Percentiles rank a stretch among this genome's conserved stretches.
These are phyloP conservation scores for Colletotrichum tanaceti DNA, from an alignment of 2,329 filamentous ascomycete species.

Conservation along the genomic window DNA sequence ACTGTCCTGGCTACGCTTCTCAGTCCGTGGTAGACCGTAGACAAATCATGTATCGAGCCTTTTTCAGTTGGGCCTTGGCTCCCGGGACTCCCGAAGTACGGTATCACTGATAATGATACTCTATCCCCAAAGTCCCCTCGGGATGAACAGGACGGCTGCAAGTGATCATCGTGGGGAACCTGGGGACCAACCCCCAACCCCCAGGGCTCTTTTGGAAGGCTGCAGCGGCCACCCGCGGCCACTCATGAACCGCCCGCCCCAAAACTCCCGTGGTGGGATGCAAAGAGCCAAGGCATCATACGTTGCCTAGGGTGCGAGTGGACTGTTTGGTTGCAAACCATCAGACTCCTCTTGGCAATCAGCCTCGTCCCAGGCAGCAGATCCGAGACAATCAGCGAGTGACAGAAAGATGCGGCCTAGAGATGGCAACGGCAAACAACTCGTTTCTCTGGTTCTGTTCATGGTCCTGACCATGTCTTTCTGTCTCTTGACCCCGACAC, in stretches of 20 bases:
- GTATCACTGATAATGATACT: too few species aligned
- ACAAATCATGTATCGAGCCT: too few species aligned
- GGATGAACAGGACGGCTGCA: neutral
- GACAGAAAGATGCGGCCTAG: neutral
- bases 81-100: too few species aligned
- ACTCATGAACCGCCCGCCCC: neutral
- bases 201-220: neutral
- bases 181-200: too few species aligned
- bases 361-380: neutral
- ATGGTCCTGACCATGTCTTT: neutral
- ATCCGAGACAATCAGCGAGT: neutral
- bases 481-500: neutral
- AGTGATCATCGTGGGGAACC: neutral
- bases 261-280: neutral
- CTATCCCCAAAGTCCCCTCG: neutral
- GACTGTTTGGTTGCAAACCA: neutral
- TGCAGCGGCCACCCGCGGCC: neutral
- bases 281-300: neutral
- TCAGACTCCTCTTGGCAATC: neutral
- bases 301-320: too few species aligned
- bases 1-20: too few species aligned
- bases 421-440: too few species aligned
- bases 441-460: neutral
- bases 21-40: too few species aligned
- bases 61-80: neutral